phyloP scores from a whole-genome alignment of 2,329 filamentous ascomycete species.

The Fusarium abutilonis region DNA sequence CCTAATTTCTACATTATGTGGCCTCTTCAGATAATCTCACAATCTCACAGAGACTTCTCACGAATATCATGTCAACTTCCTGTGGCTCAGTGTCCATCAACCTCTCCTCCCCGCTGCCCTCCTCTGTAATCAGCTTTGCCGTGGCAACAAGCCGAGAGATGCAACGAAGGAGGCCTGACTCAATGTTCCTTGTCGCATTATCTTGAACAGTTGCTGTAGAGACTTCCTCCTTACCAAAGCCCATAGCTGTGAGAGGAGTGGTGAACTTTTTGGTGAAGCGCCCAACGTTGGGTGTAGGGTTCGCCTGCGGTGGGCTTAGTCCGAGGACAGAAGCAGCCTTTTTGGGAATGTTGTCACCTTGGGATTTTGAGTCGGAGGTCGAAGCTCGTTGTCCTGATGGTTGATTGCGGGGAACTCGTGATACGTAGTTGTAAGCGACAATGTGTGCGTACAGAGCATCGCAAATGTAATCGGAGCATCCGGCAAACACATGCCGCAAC shows the following conservation, averaged over 20 bases:
- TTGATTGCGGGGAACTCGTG: conserved; percentile 45
- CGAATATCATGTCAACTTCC: conserved; percentile 52
- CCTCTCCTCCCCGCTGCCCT: conserved; percentile 44
- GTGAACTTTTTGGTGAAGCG: conserved; percentile 43
- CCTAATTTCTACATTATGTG: neutral
- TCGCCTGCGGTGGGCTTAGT: conserved; percentile 47
- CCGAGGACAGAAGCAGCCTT: conserved; percentile 65
- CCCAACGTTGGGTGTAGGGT: conserved; percentile 35
- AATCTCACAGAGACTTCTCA: conserved; percentile 56
- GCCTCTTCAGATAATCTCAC: conserved; percentile 52
- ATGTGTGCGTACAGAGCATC: conserved; percentile 69
- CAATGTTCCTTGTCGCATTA: conserved; percentile 56
- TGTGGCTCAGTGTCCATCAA: conserved; percentile 46
- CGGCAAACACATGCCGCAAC: conserved; percentile 63
- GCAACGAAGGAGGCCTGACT: conserved; percentile 61
- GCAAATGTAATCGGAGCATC: conserved; percentile 64
- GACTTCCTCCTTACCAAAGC: conserved; percentile 44
- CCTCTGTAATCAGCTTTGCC: conserved; percentile 52
- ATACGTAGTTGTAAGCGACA: conserved; percentile 68
- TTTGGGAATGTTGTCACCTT: conserved; percentile 55
- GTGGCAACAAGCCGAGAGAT: conserved; percentile 62
- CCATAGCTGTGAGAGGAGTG: conserved; percentile 42
- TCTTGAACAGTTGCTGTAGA: conserved; percentile 44
- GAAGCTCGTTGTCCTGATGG: conserved; percentile 27
- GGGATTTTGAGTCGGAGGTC: conserved; percentile 35